phyloP scores from a whole-genome alignment of 2,329 filamentous ascomycete species.

The Xylariaceae sp. region DNA sequence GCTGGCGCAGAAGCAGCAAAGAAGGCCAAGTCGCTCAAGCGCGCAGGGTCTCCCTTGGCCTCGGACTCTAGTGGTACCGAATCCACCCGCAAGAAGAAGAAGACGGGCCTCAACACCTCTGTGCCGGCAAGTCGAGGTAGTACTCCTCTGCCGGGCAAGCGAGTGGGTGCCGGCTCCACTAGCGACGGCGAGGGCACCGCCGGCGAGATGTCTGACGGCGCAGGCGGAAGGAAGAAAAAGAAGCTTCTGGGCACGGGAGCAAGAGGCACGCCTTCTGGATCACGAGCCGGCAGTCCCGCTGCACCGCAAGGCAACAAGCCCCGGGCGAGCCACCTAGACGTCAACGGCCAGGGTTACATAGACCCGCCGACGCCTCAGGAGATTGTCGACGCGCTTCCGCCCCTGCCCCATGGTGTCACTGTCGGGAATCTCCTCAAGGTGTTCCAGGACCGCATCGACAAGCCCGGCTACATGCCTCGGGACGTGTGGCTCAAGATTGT shows the following conservation, averaged over 20 bases:
- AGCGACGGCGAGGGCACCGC: constrained; percentile 68
- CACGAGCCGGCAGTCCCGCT: constrained; percentile 54
- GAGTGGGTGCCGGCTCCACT: constrained; percentile 48
- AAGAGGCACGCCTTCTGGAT: constrained; percentile 48
- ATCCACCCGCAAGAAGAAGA: constrained; percentile 72
- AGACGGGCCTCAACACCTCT: constrained; percentile 39
- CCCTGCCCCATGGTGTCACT: constrained; percentile 42
- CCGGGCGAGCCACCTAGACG: constrained; percentile 20
- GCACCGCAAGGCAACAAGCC: constrained; percentile 31
- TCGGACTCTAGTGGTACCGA: constrained; percentile 93
- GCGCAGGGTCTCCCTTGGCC: constrained; percentile 75
- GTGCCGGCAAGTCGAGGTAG: constrained; percentile 44
- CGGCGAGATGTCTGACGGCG: constrained; percentile 57
- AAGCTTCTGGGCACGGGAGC: constrained; percentile 35
- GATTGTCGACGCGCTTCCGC: constrained; percentile 46
- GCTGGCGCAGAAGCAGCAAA: constrained; percentile 39
- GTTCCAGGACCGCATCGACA: constrained; percentile 47
- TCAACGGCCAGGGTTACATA: too few relatives aligned
- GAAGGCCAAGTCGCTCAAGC: constrained; percentile 63
- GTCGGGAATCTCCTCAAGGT: constrained; percentile 46
- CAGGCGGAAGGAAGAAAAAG: constrained; percentile 36
- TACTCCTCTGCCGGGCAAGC: constrained; percentile 45
- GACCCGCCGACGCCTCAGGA: constrained; percentile 46
- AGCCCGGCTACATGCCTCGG: constrained; percentile 43
- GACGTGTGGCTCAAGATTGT: constrained; percentile 53